Evolutionary conservation across 345 rosid genomes (phyloP).

Genomic region (Trapa incisa): DNA sequence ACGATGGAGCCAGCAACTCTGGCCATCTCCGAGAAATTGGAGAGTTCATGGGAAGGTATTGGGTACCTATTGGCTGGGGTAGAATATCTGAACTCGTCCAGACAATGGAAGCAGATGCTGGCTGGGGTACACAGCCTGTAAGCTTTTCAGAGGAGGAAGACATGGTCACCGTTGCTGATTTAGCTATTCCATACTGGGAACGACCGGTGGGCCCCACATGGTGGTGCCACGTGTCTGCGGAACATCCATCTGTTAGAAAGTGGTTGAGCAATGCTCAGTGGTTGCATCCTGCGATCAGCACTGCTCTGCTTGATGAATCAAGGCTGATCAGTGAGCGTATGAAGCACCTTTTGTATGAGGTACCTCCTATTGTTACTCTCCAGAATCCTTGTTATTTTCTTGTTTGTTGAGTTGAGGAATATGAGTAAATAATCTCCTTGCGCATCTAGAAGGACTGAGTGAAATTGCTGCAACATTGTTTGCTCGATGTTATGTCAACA

Average conservation of each 20-base stretch:
- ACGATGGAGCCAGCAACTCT: constrained; percentile 2
- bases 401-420: neutral
- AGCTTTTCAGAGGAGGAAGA: constrained; percentile 21
- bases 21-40: constrained; percentile 8
- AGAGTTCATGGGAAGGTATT: constrained; percentile 19
- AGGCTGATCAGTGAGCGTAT: constrained; percentile 51
- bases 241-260: constrained; percentile 22
- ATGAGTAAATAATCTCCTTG: neutral
- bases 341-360: constrained; percentile 62
- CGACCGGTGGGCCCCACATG: constrained; percentile 48
- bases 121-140: constrained; percentile 19
- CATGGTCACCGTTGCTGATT: constrained; percentile 36
- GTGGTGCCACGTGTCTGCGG: constrained; percentile 55
- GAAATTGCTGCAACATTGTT: neutral
- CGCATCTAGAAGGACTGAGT: neutral
- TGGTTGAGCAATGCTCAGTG: constrained; percentile 46
- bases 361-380: neutral
- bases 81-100: constrained; percentile 38
- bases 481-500: neutral
- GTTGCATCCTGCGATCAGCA: constrained; percentile 50
- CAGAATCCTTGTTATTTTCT: neutral
- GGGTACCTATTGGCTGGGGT: constrained; percentile 52
- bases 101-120: constrained; percentile 30
- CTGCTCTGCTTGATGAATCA: constrained; percentile 40
- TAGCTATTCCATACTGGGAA: constrained; percentile 52